phyloP scores from a whole-genome alignment of 2,329 filamentous ascomycete species.

The Aphanocladium album region DNA sequence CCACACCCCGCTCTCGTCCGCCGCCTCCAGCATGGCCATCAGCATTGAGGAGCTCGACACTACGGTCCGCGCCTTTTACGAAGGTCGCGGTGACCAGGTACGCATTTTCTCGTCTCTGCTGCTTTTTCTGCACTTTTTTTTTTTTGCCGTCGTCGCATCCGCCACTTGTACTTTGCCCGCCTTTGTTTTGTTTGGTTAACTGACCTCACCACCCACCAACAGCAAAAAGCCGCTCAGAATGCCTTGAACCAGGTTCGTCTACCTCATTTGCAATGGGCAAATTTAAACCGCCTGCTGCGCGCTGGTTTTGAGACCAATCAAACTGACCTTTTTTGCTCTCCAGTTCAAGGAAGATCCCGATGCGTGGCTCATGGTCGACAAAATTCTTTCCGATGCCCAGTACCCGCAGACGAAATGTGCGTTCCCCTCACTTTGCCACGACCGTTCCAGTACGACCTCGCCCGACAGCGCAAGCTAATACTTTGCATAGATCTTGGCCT shows the following conservation, averaged over 20 bases:
- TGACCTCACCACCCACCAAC: conserved; percentile 3
- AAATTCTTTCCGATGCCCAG: conserved; percentile 88
- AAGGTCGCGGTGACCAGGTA: conserved; percentile 91
- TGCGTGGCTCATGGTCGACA: conserved; percentile 94
- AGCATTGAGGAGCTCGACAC: conserved; percentile 92
- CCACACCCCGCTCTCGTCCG: conserved; percentile 27
- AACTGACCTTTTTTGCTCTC: conserved; percentile 1
- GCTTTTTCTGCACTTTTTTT: conserved; percentile 30
- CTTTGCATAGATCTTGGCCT: conserved; percentile 69
- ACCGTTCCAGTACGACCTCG: conserved; percentile 15
- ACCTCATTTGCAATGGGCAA: conserved; percentile 13
- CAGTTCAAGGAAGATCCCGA: conserved; percentile 99
- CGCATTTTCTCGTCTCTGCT: conserved; percentile 28
- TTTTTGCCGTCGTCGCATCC: conserved; percentile 20
- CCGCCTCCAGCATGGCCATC: conserved; percentile 52
- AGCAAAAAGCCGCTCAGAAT: conserved; percentile 96
- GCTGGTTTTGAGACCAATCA: not conserved
- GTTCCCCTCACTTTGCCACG: conserved; percentile 28
- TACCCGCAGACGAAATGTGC: conserved; percentile 96
- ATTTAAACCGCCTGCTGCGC: not conserved
- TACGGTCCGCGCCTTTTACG: conserved; percentile 95
- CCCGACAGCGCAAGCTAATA: conserved; percentile 21
- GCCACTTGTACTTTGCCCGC: not conserved
- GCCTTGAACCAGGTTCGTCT: conserved; percentile 79
- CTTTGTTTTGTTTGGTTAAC: not conserved